Conservation (phyloP, 2,329 filamentous ascomycete genomes). For the Fusarium nisikadoi region DNA sequence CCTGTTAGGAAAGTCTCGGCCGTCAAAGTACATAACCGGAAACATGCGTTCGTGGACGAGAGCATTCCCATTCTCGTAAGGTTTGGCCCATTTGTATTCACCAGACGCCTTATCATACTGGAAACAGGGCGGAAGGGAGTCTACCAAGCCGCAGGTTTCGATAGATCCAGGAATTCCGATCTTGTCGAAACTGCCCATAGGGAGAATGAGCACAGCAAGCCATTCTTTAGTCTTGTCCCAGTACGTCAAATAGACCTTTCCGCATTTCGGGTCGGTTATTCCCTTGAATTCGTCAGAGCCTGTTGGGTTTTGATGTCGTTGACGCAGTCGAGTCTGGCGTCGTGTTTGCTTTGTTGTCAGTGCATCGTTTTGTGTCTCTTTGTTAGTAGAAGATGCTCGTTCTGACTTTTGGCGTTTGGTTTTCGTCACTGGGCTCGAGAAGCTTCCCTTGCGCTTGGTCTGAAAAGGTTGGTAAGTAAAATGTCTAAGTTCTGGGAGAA, state of each 20-base stretch:
- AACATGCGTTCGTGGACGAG: conserved; percentile 26
- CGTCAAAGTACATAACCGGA: conserved; percentile 38
- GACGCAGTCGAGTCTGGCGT: background rate
- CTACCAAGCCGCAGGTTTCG: background rate
- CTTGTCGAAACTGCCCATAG: conserved; percentile 1
- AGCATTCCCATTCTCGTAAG: conserved; percentile 13
- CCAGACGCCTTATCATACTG: background rate
- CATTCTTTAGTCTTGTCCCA: conserved; percentile 14
- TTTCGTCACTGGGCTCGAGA: background rate
- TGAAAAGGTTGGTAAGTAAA: background rate
- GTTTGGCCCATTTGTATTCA: conserved; percentile 10
- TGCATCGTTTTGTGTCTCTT: background rate
- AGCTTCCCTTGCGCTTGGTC: background rate
- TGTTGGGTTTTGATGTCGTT: background rate
- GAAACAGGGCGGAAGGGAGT: conserved; percentile 2
- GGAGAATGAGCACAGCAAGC: conserved; percentile 9
- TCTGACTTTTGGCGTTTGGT: background rate
- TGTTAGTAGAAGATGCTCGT: background rate
- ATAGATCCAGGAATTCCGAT: conserved; percentile 8
- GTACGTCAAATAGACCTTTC: conserved; percentile 9
- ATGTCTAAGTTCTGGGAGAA: fast-evolving
- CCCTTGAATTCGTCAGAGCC: background rate
- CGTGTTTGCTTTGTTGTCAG: background rate
- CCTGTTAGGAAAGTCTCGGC: conserved; percentile 25
- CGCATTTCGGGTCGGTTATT: background rate